phyloP scores from a whole-genome alignment of 2,329 filamentous ascomycete genomes.

The Pyrenochaeta sp. region DNA sequence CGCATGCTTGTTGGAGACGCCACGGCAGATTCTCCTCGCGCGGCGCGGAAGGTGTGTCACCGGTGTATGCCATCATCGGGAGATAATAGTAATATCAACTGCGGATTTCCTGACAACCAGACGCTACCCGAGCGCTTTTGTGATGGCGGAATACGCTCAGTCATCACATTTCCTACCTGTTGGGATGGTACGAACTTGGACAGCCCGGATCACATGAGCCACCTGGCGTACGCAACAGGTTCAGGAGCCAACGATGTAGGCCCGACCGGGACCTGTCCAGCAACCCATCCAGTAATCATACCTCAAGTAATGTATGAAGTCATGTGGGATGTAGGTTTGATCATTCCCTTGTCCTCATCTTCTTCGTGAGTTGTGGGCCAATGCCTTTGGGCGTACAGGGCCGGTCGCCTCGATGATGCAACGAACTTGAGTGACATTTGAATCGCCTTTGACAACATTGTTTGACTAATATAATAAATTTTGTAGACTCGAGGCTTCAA shows the following conservation, averaged over 20 bases:
- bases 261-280: constrained; percentile 35
- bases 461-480: neutral
- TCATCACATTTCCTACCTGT: constrained; percentile 77
- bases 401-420: neutral
- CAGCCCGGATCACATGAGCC: constrained; percentile 67
- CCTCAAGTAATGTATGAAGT: constrained; percentile 45
- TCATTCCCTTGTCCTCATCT: neutral
- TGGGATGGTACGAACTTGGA: constrained; percentile 70
- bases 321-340: constrained; percentile 33
- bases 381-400: constrained; percentile 3
- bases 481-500: constrained; percentile 29
- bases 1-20: constrained; percentile 56
- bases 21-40: constrained; percentile 18
- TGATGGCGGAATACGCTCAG: constrained; percentile 64
- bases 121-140: constrained; percentile 54
- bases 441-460: neutral
- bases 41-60: constrained; percentile 33
- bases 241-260: constrained; percentile 31
- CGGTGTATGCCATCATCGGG: constrained; percentile 32
- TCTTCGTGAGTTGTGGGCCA: neutral
- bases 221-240: constrained; percentile 64
- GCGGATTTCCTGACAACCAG: constrained; percentile 29
- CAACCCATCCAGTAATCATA: constrained; percentile 35
- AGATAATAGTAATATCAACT: constrained; percentile 32
- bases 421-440: no score